Conservation (phyloP, 1,284 basidiomycete species). For the Ganoderma leucocontextum region DNA sequence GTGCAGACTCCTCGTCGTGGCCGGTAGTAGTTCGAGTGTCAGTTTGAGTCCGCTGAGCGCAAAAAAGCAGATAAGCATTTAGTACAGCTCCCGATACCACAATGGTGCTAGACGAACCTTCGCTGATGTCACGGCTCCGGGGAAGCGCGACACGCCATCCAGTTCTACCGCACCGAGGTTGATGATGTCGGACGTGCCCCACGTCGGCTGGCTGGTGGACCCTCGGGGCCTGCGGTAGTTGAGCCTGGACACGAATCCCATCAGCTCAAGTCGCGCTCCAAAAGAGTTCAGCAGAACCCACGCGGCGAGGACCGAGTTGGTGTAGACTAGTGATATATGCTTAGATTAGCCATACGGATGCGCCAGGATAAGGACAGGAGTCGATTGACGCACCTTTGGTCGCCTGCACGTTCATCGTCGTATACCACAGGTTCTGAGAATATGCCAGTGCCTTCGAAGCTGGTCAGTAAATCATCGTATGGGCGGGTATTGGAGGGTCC, state of each 20-base stretch:
- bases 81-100: neutral
- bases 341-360: neutral
- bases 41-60: neutral
- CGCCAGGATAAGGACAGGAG: neutral
- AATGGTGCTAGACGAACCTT: neutral
- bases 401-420: conserved; percentile 1
- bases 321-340: neutral
- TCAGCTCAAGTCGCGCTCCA: neutral
- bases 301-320: neutral
- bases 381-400: neutral
- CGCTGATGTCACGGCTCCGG: neutral
- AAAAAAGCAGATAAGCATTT: neutral
- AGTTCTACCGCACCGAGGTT: conserved; percentile 1
- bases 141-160: neutral
- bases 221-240: neutral
- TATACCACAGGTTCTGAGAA: conserved; percentile 1
- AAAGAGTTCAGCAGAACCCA: neutral
- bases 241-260: neutral
- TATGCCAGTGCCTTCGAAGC: neutral
- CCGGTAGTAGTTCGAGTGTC: neutral
- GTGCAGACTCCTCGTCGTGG: neutral
- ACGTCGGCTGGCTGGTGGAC: neutral
- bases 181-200: neutral
- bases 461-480: neutral
- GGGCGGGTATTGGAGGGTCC: neutral